These are phyloP conservation scores for Heritiera fomes DNA, from an alignment of 345 rosid genomes.

Conservation along the genomic window DNA sequence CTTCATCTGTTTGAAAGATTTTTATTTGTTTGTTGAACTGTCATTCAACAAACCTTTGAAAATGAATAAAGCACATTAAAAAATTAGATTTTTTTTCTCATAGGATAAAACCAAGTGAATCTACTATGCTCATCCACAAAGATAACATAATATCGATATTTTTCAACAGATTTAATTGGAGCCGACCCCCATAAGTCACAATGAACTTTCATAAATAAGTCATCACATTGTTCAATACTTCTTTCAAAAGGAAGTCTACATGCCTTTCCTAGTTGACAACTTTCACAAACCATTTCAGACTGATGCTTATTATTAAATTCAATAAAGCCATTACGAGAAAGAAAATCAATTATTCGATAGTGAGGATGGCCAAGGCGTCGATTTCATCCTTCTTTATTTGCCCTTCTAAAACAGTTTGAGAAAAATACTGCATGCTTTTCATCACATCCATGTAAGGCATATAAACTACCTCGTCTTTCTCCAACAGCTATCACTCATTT, in stretches of 20 bases:
- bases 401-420: background rate
- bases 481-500: background rate
- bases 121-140: background rate
- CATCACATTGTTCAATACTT: background rate
- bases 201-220: background rate
- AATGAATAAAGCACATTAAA: background rate
- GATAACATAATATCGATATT: background rate
- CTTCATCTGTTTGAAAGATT: background rate
- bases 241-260: background rate
- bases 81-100: background rate
- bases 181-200: slow-evolving; percentile 12
- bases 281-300: background rate
- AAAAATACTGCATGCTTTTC: background rate
- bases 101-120: slow-evolving; percentile 4
- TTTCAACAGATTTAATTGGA: background rate
- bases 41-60: background rate
- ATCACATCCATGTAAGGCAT: background rate
- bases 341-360: background rate
- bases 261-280: background rate
- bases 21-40: background rate
- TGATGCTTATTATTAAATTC: no score
- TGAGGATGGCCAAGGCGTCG: background rate
- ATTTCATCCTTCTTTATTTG: background rate
- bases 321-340: background rate
- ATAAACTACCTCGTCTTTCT: background rate